Conservation (phyloP, 2,329 filamentous ascomycete genomes). For the Aspergillus tanneri region DNA sequence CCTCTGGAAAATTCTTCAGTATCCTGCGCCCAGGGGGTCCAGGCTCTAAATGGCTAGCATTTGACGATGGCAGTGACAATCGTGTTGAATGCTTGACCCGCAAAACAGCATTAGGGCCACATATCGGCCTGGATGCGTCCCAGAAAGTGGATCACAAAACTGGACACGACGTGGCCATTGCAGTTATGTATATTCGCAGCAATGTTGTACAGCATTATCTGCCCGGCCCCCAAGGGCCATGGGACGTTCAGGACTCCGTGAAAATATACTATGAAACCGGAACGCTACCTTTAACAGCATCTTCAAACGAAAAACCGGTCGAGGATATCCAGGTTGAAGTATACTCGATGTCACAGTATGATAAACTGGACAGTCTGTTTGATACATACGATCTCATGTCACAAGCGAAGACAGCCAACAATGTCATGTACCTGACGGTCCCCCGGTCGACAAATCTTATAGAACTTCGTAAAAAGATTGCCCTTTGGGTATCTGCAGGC, state of each 20-base stretch:
- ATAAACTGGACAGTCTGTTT: conserved; percentile 39
- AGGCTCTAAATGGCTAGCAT: conserved; percentile 59
- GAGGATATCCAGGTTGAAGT: conserved; percentile 41
- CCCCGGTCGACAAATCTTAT: conserved; percentile 34
- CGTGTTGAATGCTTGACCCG: conserved; percentile 57
- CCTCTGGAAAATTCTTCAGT: conserved; percentile 60
- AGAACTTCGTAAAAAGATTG: conserved; percentile 40
- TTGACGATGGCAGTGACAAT: conserved; percentile 56
- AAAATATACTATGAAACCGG: conserved; percentile 42
- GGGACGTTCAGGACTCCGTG: conserved; percentile 46
- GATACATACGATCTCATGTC: conserved; percentile 47
- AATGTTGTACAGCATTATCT: conserved; percentile 46
- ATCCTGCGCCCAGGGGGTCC: conserved; percentile 59
- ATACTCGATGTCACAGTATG: conserved; percentile 38
- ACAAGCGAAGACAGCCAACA: conserved; percentile 34
- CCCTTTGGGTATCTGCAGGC: conserved; percentile 30
- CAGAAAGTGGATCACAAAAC: conserved; percentile 45
- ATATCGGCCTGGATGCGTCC: conserved; percentile 48
- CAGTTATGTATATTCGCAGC: conserved; percentile 57
- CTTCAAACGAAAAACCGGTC: conserved; percentile 11
- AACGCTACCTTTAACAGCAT: conserved; percentile 16
- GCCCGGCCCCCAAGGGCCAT: conserved; percentile 47
- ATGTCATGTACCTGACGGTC: conserved; percentile 37
- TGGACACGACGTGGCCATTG: conserved; percentile 53
- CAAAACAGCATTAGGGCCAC: conserved; percentile 53